phyloP scores from a whole-genome alignment of 139 green algal species.

The Pedinophyceae sp. region DNA sequence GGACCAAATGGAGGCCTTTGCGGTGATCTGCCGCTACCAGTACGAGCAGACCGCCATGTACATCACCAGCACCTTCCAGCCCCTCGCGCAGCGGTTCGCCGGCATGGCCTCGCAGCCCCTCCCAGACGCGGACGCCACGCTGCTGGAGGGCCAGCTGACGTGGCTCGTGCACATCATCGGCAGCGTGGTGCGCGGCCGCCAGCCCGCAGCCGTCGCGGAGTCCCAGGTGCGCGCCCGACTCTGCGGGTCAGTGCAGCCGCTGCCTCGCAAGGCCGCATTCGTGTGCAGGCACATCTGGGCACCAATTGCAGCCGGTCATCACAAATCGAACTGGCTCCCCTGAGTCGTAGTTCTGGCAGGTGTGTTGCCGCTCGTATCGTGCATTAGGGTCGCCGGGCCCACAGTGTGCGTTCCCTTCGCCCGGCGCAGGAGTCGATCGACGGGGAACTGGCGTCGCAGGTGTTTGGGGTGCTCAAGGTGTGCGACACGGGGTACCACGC shows the following conservation, averaged over 20 bases:
- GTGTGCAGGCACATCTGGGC: too few species aligned
- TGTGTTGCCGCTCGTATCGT: too few species aligned
- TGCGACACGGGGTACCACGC: slow-evolving; percentile 52
- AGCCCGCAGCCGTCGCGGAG: slow-evolving; percentile 21
- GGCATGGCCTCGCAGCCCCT: background rate
- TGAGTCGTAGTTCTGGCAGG: too few species aligned
- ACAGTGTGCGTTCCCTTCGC: too few species aligned
- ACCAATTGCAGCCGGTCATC: too few species aligned
- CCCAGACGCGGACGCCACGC: background rate
- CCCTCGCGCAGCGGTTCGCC: background rate
- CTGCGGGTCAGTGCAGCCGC: too few species aligned
- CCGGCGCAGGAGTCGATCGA: slow-evolving; percentile 75
- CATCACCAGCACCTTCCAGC: background rate
- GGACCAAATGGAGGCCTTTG: slow-evolving; percentile 85
- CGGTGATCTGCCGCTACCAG: slow-evolving; percentile 77
- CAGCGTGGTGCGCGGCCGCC: slow-evolving; percentile 67
- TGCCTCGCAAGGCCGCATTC: too few species aligned
- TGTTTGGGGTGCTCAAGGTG: slow-evolving; percentile 66
- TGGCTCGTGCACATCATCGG: slow-evolving; percentile 94
- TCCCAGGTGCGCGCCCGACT: too few species aligned
- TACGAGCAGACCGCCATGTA: background rate
- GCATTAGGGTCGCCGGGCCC: too few species aligned
- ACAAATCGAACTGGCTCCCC: too few species aligned
- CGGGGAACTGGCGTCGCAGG: slow-evolving; percentile 66
- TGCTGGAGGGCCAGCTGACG: slow-evolving; percentile 91